phyloP scores from a whole-genome alignment of 2,329 filamentous ascomycete genomes.

The Neonectria punicea region DNA sequence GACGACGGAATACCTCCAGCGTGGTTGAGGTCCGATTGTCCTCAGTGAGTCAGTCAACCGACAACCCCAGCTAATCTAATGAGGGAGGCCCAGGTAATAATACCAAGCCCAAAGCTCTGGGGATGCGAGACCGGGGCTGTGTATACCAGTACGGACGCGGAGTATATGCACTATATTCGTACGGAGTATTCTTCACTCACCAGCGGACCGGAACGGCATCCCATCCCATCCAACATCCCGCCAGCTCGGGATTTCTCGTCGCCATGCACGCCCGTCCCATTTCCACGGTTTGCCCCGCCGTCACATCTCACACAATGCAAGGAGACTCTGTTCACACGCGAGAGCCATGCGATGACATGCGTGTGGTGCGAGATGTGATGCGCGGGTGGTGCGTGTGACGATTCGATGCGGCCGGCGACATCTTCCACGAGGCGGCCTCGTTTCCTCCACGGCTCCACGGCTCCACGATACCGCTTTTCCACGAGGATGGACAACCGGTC shows the following conservation, averaged over 20 bases:
- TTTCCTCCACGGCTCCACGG: background rate
- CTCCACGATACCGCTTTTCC: background rate
- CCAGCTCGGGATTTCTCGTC: slow-evolving; percentile 26
- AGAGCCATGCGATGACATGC: slow-evolving; percentile 12
- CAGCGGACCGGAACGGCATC: background rate
- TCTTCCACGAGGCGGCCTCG: slow-evolving; percentile 14
- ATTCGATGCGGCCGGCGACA: slow-evolving; percentile 9
- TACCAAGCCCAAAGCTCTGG: background rate
- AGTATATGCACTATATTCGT: too few relatives aligned
- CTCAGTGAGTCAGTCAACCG: background rate
- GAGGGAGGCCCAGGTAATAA: background rate
- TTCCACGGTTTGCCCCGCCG: slow-evolving; percentile 25
- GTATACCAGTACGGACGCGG: too few relatives aligned
- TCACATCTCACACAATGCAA: slow-evolving; percentile 34
- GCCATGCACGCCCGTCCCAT: background rate
- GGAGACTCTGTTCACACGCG: slow-evolving; percentile 13
- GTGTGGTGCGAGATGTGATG: slow-evolving; percentile 25
- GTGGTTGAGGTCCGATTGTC: background rate
- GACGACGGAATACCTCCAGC: background rate
- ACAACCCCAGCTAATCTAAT: background rate
- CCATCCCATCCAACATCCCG: slow-evolving; percentile 7
- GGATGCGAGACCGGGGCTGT: background rate
- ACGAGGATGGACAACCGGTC: background rate
- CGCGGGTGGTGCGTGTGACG: slow-evolving; percentile 28
- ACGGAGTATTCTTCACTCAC: too few relatives aligned